Evolutionary conservation across 2,329 filamentous ascomycete genomes (phyloP), one percentile per base, ranked within the genome.

Genomic region (Parafenestella ontariensis): DNA sequence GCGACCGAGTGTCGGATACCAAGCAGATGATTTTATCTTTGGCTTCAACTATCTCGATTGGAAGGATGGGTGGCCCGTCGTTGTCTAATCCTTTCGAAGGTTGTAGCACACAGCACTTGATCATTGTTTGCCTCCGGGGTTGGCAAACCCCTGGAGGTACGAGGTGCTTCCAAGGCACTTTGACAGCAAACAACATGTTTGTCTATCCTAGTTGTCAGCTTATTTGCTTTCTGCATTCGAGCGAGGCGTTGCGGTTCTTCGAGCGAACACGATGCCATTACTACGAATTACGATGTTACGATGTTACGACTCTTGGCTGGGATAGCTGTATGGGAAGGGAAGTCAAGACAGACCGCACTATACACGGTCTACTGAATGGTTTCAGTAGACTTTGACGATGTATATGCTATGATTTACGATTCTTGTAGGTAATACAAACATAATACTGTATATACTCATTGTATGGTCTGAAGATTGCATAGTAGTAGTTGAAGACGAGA

Each of bases 21-120:
- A 53, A 13, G 58, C 58, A 4, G 58, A 64, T 1, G 42, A 74
- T 17, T 72, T 71, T 21, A 57, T 59, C 7, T 72, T 72, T 46
- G 70, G 70, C 0, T 71, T 64, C 51, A 74, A 74, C 26, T 72
- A 66, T 31, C 49, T 74, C 3, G 62, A 68, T n/a, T 71, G 68
- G 56, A 37, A 46, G 9, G 44, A 61, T 20, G 71, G 68, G 3
- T 73, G 71, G 70, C 69, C 70, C n/a, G 63, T 67, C 5, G 49
- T 67, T 24, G 63, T 65, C 3, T 41, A 31, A 40, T 18, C 3
- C 7, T 21, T 13, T 21, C 7, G 18, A 18, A 9, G 18, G 18
- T 18, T n/a, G n/a, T 4, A n/a, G 7, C 9, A 8, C 4, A 11
- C 17, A 21, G 23, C 17, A 11, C n/a, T 21, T 21, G 7, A 17